Base-by-base conservation (phyloP, 805 yeast genomes). In the Candida saitoana region DNA sequence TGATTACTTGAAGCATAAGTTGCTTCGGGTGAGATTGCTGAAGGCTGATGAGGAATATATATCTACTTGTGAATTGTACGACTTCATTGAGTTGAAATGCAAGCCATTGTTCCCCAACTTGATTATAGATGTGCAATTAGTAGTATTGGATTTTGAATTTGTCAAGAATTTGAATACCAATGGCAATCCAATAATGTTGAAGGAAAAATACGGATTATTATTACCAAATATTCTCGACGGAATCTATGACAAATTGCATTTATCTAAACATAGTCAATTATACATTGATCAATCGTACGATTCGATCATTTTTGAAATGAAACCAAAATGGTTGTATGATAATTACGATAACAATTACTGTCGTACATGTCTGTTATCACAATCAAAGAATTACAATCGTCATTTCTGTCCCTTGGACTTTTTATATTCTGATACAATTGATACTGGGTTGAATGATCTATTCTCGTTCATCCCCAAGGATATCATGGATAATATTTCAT, bases 271-370 rank as follows among this genome's bases (percentile, higher is more conserved):
- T 44, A 66, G 63, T 45, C 66, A 63, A 12, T 49, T 72, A 6
- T 55, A 55, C 35, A 45, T 47, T 34, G 40, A 35, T 16, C 17
- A 29, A 1, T 5, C 34, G 14, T 12, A 36, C 34, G 47, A 46
- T 33, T 54, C 59, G 4, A 49, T 58, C 1, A 60, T 67, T 2
- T 52, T 76, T 11, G 82, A 80, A 48, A 63, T 79, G 49, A 80
- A 80, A 52, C 86, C 86, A 1, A 80, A 80, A 55, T 80, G 85
- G 85, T 62, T 80, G 11, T 54, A 63, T 24, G 75, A 68, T 47
- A 71, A 77, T 30, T 65, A 62, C 12, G 53, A 54, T 29, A 69
- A 77, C 3, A 46, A 56, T 36, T 65, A 69, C 18, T 80, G 86
- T 49, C 59, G 86, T 5, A 80, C 82, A 3, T 80, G 86, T 51